A percentile compares a stretch with the other conserved stretches of the same genome.
Evolutionary conservation across 345 rosid species (phyloP).

Genomic region (Gynandropsis gynandra): DNA sequence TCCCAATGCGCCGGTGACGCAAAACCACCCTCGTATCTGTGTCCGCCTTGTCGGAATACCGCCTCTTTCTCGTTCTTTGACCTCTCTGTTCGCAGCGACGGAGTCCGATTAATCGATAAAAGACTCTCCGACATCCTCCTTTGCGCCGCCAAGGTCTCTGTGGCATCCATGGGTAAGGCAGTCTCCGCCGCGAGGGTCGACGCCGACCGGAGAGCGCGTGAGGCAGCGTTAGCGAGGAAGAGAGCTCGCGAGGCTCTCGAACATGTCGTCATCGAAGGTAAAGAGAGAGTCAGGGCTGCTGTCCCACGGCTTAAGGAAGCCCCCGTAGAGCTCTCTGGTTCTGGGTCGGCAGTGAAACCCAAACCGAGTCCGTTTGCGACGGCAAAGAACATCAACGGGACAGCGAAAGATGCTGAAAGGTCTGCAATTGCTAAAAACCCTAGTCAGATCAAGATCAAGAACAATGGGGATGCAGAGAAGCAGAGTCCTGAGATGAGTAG

Average conservation of each 20-base stretch:
- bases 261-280: slow-evolving; percentile 19
- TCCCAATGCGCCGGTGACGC: slow-evolving; percentile 44
- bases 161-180: slow-evolving; percentile 49
- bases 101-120: slow-evolving; percentile 26
- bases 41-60: slow-evolving; percentile 49
- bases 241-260: slow-evolving; percentile 69
- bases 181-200: slow-evolving; percentile 31
- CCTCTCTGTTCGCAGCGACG: slow-evolving; percentile 1
- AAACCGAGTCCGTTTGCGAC: slow-evolving; percentile 3
- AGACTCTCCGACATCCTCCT: slow-evolving; percentile 34
- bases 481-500: not conserved
- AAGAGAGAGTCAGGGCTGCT: slow-evolving; percentile 21
- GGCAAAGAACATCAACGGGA: not conserved
- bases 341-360: slow-evolving; percentile 11
- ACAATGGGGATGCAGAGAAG: not conserved
- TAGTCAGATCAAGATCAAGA: not conserved
- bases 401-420: not conserved
- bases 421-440: not conserved
- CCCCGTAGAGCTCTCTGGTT: slow-evolving; percentile 15
- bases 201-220: slow-evolving; percentile 50
- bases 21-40: slow-evolving; percentile 31
- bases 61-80: slow-evolving; percentile 35
- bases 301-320: slow-evolving; percentile 16
- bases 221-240: slow-evolving; percentile 54
- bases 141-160: slow-evolving; percentile 58